Percentiles rank a stretch among this genome's conserved stretches.
These are phyloP conservation scores for Mrakia gelida DNA, from an alignment of 768 basidiomycete species.

Conservation along the genomic window DNA sequence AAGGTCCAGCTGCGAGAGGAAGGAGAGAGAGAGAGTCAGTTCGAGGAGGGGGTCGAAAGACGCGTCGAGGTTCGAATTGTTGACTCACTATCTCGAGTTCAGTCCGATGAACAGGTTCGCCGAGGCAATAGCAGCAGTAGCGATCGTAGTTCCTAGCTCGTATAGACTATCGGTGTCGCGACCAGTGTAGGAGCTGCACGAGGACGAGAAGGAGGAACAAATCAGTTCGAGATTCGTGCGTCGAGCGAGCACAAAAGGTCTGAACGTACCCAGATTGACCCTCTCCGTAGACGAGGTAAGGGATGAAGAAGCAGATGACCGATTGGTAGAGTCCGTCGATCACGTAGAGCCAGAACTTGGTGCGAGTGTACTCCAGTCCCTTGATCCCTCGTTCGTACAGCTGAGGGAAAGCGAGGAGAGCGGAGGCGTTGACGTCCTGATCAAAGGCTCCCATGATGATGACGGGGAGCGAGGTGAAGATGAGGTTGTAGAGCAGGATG, in stretches of 20 bases:
- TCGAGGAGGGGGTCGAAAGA: no score
- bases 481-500: constrained; percentile 81
- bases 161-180: constrained; percentile 69
- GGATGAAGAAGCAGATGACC: constrained; percentile 51
- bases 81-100: constrained; percentile 63
- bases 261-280: constrained; percentile 53
- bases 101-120: constrained; percentile 88
- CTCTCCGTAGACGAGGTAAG: constrained; percentile 56
- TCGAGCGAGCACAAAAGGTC: no score
- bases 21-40: not conserved
- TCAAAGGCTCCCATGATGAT: constrained; percentile 92
- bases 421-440: constrained; percentile 86
- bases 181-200: constrained; percentile 50
- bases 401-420: constrained; percentile 85
- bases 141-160: constrained; percentile 89
- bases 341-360: constrained; percentile 94
- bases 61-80: not conserved
- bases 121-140: constrained; percentile 76
- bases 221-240: no score
- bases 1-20: constrained; percentile 53
- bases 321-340: constrained; percentile 96
- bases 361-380: constrained; percentile 84
- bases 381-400: constrained; percentile 93
- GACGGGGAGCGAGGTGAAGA: constrained; percentile 92
- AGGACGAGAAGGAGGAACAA: no score